phyloP scores from a whole-genome alignment of 768 basidiomycete genomes.

The Tephrocybe rancida region DNA sequence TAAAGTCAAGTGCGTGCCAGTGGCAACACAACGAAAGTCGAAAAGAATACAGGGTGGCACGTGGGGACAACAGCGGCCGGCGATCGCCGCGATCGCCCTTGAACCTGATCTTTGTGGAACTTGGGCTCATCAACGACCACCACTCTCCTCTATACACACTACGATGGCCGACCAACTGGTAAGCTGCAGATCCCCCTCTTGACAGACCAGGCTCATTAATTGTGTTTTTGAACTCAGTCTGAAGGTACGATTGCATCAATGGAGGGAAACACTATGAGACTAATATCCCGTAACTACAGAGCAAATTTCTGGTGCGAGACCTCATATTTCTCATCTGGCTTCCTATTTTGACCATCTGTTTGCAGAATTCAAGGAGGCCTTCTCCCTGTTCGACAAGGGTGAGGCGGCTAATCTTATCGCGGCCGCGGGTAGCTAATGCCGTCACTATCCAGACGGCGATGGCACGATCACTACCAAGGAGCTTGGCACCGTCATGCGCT shows the following conservation, averaged over 20 bases:
- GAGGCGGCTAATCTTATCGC: constrained; percentile 23
- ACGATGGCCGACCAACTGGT: constrained; percentile 63
- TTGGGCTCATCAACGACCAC: constrained; percentile 1
- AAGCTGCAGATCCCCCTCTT: constrained; percentile 20
- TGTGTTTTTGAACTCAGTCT: constrained; percentile 38
- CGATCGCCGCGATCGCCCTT: constrained; percentile 24
- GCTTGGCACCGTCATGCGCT: constrained; percentile 93
- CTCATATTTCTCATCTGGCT: not conserved
- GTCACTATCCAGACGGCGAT: constrained; percentile 70
- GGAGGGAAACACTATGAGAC: not conserved
- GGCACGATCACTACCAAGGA: constrained; percentile 91
- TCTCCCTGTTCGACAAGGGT: constrained; percentile 98
- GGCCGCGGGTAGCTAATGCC: constrained; percentile 3
- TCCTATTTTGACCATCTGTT: not conserved
- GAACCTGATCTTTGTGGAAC: not conserved
- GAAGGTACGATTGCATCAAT: constrained; percentile 45
- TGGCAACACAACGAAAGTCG: too few species aligned
- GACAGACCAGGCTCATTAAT: constrained; percentile 1
- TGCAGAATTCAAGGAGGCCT: constrained; percentile 97
- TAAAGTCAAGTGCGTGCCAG: too few species aligned
- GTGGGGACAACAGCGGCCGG: constrained; percentile 10
- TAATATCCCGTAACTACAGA: constrained; percentile 46
- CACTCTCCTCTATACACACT: not conserved
- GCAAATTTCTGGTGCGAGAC: constrained; percentile 81
- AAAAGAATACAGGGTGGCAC: not conserved